Conservation (phyloP, 306 rosid species). For the Cucurbita pepo region DNA sequence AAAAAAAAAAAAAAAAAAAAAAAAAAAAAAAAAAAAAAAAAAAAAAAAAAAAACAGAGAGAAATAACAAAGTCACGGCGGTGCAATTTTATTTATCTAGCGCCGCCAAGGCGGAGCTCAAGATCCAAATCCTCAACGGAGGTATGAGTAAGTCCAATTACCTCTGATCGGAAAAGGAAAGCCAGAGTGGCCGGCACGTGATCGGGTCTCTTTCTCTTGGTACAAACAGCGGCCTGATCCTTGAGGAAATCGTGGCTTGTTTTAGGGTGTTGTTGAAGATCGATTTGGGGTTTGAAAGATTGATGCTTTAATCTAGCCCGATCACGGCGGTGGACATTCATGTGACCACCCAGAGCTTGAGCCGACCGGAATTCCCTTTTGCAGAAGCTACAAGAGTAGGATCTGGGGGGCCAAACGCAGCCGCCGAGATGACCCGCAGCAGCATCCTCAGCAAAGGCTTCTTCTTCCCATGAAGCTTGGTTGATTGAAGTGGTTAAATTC, state of each 20-base stretch:
- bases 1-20: not conserved
- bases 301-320: constrained; percentile 63
- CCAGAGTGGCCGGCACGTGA: constrained; percentile 16
- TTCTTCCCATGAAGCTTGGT: constrained; percentile 75
- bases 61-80: not conserved
- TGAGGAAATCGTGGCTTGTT: not conserved
- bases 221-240: constrained; percentile 8
- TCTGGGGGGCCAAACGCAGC: constrained; percentile 91
- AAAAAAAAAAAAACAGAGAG: not conserved
- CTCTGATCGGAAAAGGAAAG: constrained; percentile 24
- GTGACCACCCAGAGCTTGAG: constrained; percentile 92
- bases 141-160: constrained; percentile 15
- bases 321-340: constrained; percentile 95
- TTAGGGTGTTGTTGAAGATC: constrained; percentile 1
- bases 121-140: constrained; percentile 39
- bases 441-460: constrained; percentile 87
- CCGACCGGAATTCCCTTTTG: constrained; percentile 79
- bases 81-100: constrained; percentile 4
- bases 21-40: not conserved
- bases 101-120: constrained; percentile 36
- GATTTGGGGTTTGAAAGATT: constrained; percentile 18
- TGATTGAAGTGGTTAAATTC: constrained; percentile 1
- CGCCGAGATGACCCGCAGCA: constrained; percentile 58
- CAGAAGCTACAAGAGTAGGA: constrained; percentile 88
- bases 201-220: constrained; percentile 54